Base-by-base conservation (phyloP, 768 basidiomycete species). In the Saitozyma sp. region DNA sequence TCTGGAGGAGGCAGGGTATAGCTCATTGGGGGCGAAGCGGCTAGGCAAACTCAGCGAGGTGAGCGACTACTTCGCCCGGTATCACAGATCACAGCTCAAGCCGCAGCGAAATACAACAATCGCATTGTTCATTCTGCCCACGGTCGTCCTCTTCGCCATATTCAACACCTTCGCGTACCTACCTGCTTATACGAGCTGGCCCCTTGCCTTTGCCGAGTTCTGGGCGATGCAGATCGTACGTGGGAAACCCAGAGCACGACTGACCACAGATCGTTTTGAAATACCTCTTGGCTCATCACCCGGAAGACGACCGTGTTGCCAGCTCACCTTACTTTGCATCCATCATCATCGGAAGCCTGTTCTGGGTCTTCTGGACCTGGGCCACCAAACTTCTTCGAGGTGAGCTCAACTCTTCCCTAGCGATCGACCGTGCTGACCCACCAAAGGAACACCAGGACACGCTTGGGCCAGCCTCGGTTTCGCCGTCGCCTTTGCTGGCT, bases 221-320 rank as follows among this genome's bases (percentile, higher is more conserved):
- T 95, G 91, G 70, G 89, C 85, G 52, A 90, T 95, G 89, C 95
- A 97, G 73, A 89, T 96, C 73, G 91, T 93, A 78, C 65, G 88
- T 83, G 6, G 43, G 29, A 8, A 14, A 46, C 50, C 6, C 45
- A 46, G 13, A 13, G 7, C 41, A 13, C 46, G 16, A 29, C 45
- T 40, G 17, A 6, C n/a, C 20, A 0, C 41, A 50, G 74, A 43
- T 58, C 6, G 62, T 71, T 8, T 65, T 57, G 38, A 46, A 67
- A 51, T 74, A 65, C 59, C 65, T 62, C 19, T 39, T 71, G 89
- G 89, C 85, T 89, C 77, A 90, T 92, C 58, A 90, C 89, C 8
- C 88, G 3, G 89, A 91, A 68, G 90, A 89, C 9, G 91, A 92
- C 64, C 87, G 86, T 50, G 87, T 98, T 50, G 88, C 86, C 38